Conservation (phyloP, 805 yeast genomes). For the Ogataea methanolica region DNA sequence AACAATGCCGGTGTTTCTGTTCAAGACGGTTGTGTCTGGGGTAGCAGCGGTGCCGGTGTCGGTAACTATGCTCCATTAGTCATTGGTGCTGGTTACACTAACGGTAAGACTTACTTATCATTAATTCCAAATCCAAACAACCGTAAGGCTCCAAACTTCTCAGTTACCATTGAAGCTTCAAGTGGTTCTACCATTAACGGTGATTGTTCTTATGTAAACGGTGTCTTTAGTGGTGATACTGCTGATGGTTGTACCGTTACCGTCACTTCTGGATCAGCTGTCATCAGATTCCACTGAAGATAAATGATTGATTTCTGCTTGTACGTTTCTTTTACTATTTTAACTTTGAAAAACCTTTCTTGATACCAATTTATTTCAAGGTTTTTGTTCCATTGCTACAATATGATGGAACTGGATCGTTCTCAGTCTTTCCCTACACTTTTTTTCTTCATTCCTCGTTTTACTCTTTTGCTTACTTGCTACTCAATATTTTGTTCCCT, state of each 20-base stretch:
- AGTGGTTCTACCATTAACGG: conserved; percentile 35
- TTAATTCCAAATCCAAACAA: conserved; percentile 96
- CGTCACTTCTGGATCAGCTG: conserved; percentile 32
- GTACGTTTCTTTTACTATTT: neutral
- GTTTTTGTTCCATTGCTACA: too few relatives aligned
- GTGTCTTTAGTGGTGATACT: conserved; percentile 48
- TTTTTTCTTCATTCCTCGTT: too few relatives aligned
- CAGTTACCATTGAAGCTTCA: conserved; percentile 39
- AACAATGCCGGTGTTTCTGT: conserved; percentile 91
- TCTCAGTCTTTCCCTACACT: too few relatives aligned
- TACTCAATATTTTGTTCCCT: too few relatives aligned
- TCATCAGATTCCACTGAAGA: conserved; percentile 27
- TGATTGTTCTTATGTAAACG: conserved; percentile 38
- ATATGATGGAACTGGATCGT: too few relatives aligned
- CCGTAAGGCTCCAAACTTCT: conserved; percentile 51
- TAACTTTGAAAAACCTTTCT: neutral
- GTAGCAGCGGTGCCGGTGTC: conserved; percentile 65
- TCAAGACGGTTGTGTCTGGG: conserved; percentile 96
- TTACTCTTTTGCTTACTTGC: too few relatives aligned
- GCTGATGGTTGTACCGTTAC: conserved; percentile 78
- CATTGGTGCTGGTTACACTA: conserved; percentile 85
- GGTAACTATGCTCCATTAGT: conserved; percentile 99
- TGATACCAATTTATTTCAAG: too few relatives aligned
- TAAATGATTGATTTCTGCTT: neutral
- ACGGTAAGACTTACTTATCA: conserved; percentile 74